phyloP scores from a whole-genome alignment of 306 rosid species.

The Trichosanthes cucumerina region DNA sequence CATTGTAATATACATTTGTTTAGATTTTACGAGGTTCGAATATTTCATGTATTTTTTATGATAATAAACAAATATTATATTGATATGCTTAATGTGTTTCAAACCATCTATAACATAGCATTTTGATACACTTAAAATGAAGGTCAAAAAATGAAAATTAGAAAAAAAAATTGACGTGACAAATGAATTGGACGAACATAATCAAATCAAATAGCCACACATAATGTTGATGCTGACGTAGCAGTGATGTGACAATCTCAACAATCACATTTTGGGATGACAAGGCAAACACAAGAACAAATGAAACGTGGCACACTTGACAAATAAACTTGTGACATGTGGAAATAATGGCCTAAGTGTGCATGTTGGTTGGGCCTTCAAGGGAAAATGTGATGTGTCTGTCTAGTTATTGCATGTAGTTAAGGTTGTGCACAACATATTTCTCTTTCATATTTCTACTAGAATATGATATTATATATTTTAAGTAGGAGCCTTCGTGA shows the following conservation, averaged over 20 bases:
- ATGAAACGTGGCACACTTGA: neutral
- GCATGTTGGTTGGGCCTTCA: too few relatives aligned
- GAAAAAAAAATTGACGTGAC: neutral
- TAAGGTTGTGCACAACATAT: too few relatives aligned
- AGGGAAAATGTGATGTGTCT: too few relatives aligned
- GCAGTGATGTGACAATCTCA: neutral
- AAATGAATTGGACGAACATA: neutral
- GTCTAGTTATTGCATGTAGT: too few relatives aligned
- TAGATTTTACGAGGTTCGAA: neutral
- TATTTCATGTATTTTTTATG: neutral
- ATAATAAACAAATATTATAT: too few relatives aligned
- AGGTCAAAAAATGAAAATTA: neutral
- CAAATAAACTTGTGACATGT: neutral
- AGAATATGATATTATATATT: too few relatives aligned
- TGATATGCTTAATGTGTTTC: neutral
- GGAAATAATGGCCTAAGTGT: neutral
- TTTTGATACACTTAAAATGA: neutral
- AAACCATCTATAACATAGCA: neutral
- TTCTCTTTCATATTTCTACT: too few relatives aligned
- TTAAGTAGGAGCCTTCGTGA: too few relatives aligned
- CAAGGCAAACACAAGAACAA: neutral
- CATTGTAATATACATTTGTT: neutral
- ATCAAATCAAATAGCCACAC: neutral
- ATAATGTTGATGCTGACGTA: neutral
- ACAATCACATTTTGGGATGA: neutral